Conservation (phyloP, 768 basidiomycete species). For the Suillus tomentosus region DNA sequence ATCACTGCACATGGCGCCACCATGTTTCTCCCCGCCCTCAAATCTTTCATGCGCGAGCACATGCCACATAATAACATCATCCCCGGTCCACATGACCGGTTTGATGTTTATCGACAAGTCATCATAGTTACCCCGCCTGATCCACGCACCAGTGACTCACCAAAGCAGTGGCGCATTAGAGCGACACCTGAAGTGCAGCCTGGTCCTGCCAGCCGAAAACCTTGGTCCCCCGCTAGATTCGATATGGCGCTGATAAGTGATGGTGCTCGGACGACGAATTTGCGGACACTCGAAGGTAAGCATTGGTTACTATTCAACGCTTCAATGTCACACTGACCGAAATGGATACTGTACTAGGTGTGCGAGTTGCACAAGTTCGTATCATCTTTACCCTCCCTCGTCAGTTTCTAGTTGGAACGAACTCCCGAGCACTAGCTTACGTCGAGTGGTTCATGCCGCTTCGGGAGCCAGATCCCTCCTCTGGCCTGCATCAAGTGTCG, state of each 20-base stretch:
- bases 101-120: not conserved
- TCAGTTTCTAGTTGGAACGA: slow-evolving; percentile 5
- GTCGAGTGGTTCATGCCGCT: slow-evolving; percentile 28
- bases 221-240: not conserved
- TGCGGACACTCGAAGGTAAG: not conserved
- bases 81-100: not conserved
- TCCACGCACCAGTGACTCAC: not conserved
- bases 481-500: not conserved
- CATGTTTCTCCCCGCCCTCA: not conserved
- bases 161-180: not conserved
- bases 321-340: not conserved
- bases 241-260: not conserved
- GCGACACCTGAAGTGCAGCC: not conserved
- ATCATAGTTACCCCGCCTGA: not conserved
- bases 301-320: not conserved
- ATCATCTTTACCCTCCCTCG: slow-evolving; percentile 17
- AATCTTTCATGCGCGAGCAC: not conserved
- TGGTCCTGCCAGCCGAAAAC: not conserved
- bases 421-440: slow-evolving; percentile 23
- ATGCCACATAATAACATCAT: not conserved
- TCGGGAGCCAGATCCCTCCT: not conserved
- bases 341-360: slow-evolving; percentile 5
- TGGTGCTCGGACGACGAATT: not conserved
- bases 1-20: not conserved
- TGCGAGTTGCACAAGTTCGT: slow-evolving; percentile 16